Evolutionary conservation across 2,329 filamentous ascomycete genomes (phyloP).

Genomic region (Anisogramma anomala): DNA sequence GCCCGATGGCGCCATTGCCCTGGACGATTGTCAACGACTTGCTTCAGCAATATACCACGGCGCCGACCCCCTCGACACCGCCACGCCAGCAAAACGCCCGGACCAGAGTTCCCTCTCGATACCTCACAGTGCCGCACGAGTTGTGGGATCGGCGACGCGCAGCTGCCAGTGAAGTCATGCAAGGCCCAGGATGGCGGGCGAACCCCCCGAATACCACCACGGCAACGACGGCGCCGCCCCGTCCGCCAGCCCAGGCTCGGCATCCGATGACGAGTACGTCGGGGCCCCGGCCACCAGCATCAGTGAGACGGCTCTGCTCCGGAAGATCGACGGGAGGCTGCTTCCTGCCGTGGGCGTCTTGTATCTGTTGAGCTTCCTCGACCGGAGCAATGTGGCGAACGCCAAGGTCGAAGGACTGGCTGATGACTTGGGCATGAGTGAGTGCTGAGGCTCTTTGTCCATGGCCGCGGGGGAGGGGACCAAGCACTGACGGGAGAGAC

Average conservation of each 20-base stretch:
- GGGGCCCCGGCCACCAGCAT: slow-evolving; percentile 19
- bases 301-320: slow-evolving; percentile 45
- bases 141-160: too few species aligned
- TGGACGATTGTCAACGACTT: slow-evolving; percentile 8
- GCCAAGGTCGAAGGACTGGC: slow-evolving; percentile 45
- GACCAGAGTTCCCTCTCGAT: too few species aligned
- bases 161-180: too few species aligned
- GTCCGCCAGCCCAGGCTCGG: slow-evolving; percentile 1
- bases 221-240: slow-evolving; percentile 2
- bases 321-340: slow-evolving; percentile 42
- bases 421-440: slow-evolving; percentile 41
- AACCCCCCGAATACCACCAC: slow-evolving; percentile 1
- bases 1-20: slow-evolving; percentile 13
- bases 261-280: slow-evolving; percentile 6
- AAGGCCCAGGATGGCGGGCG: slow-evolving; percentile 4
- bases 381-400: slow-evolving; percentile 49
- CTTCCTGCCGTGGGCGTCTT: slow-evolving; percentile 43
- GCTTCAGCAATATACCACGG: not conserved
- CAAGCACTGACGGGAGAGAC: not conserved
- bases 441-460: slow-evolving; percentile 14
- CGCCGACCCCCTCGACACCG: too few species aligned
- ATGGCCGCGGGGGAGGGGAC: too few species aligned
- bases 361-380: slow-evolving; percentile 46
- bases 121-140: too few species aligned
- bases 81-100: too few species aligned